These are phyloP conservation scores for Boechera retrofracta DNA, from an alignment of 345 rosid genomes.

Conservation along the genomic window DNA sequence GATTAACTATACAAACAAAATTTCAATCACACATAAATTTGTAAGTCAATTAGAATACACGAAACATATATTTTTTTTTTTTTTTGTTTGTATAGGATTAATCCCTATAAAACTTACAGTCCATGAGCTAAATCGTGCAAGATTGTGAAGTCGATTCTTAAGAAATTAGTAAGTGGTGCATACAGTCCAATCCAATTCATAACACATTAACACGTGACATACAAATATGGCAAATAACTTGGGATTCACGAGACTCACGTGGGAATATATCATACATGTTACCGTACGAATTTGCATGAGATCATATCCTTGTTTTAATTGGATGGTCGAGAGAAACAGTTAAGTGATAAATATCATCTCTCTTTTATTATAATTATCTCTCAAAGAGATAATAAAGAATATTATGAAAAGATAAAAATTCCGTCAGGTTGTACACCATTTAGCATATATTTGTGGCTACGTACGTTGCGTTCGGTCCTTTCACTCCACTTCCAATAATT, in stretches of 20 bases:
- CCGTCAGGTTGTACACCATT: constrained; percentile 40
- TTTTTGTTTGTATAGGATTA: too few relatives aligned
- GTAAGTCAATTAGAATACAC: background rate
- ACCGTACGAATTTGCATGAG: constrained; percentile 39
- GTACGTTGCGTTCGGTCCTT: constrained; percentile 36
- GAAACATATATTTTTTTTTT: too few relatives aligned
- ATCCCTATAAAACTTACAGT: background rate
- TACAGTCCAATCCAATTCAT: constrained; percentile 13
- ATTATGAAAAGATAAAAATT: constrained; percentile 33
- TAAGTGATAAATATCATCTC: constrained; percentile 29
- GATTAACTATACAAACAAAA: too few relatives aligned
- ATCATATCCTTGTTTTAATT: constrained; percentile 41
- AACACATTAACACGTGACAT: constrained; percentile 40
- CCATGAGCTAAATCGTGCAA: constrained; percentile 16
- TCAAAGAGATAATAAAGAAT: constrained; percentile 41
- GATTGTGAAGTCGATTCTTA: constrained; percentile 18
- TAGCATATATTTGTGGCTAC: constrained; percentile 38
- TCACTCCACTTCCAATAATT: constrained; percentile 31
- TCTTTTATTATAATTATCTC: background rate
- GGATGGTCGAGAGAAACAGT: constrained; percentile 39
- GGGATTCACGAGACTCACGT: constrained; percentile 37
- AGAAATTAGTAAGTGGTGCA: background rate
- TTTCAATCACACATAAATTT: too few relatives aligned
- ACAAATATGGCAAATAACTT: constrained; percentile 36
- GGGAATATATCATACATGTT: constrained; percentile 34